These are phyloP conservation scores for Pluteus cervinus DNA, from an alignment of 768 basidiomycete genomes.

Conservation along the genomic window DNA sequence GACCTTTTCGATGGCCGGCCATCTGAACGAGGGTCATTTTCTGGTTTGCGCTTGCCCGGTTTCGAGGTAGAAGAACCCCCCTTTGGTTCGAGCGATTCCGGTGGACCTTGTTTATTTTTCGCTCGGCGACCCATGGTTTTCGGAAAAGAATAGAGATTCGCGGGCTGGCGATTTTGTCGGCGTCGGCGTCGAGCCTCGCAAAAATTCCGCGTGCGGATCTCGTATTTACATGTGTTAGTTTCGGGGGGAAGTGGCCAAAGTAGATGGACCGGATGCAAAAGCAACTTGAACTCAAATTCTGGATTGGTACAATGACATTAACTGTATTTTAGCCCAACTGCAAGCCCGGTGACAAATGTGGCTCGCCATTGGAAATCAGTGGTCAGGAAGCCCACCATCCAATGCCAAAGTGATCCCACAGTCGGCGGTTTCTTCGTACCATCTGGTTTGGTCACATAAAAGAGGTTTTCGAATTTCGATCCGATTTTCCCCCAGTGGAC, in stretches of 20 bases:
- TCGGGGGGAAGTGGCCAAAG: no score
- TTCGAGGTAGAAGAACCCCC: slow-evolving; percentile 43
- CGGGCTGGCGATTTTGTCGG: neutral
- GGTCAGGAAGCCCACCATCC: slow-evolving; percentile 75
- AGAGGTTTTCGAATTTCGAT: slow-evolving; percentile 62
- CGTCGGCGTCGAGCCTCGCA: neutral
- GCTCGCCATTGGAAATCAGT: slow-evolving; percentile 92
- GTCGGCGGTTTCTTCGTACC: slow-evolving; percentile 59
- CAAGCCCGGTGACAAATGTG: slow-evolving; percentile 80
- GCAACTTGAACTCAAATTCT: no score
- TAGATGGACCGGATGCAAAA: no score
- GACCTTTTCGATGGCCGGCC: slow-evolving; percentile 39
- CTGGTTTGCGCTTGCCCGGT: slow-evolving; percentile 71
- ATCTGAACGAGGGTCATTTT: slow-evolving; percentile 21
- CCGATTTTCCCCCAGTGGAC: slow-evolving; percentile 76
- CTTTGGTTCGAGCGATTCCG: slow-evolving; percentile 47
- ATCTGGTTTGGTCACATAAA: slow-evolving; percentile 57
- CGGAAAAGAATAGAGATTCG: no score
- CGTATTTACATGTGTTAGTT: slow-evolving; percentile 7
- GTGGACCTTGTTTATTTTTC: slow-evolving; percentile 78
- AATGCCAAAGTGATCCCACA: slow-evolving; percentile 55
- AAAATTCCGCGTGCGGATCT: neutral
- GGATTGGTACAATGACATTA: no score
- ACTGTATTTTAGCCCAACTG: slow-evolving; percentile 76
- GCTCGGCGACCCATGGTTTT: slow-evolving; percentile 81